phyloP scores from a whole-genome alignment of 257 asterid genomes.

The Petunia axillaris region DNA sequence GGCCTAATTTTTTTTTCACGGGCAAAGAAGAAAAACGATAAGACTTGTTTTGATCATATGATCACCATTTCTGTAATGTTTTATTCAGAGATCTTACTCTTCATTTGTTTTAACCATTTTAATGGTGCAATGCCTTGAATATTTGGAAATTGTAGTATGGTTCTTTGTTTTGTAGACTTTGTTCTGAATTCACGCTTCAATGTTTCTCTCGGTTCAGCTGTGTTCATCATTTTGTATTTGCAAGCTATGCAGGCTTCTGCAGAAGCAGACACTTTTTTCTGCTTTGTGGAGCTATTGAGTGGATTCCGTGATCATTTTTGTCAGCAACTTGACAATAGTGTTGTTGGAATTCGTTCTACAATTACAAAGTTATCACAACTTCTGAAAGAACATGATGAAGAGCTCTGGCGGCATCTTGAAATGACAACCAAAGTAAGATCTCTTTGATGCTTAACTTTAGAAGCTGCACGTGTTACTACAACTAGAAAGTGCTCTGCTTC shows the following conservation, averaged over 20 bases:
- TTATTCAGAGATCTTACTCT: neutral
- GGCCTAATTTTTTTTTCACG: too few species aligned
- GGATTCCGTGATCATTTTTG: slow-evolving; percentile 94
- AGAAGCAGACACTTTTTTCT: slow-evolving; percentile 95
- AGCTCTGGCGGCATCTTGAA: slow-evolving; percentile 99
- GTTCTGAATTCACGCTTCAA: slow-evolving; percentile 20
- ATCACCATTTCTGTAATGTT: neutral
- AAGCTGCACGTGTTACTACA: neutral
- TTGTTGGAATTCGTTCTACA: slow-evolving; percentile 93
- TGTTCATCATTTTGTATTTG: slow-evolving; percentile 36
- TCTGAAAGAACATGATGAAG: slow-evolving; percentile 96
- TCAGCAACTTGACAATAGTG: slow-evolving; percentile 97
- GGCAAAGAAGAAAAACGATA: neutral
- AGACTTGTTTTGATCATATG: slow-evolving; percentile 18
- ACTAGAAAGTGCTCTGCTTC: neutral
- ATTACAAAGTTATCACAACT: slow-evolving; percentile 80
- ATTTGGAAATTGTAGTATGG: neutral
- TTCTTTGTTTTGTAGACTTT: neutral
- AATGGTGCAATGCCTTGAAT: neutral
- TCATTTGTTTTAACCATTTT: neutral
- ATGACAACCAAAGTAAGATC: slow-evolving; percentile 76
- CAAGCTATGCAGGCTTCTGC: slow-evolving; percentile 69
- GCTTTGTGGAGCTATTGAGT: slow-evolving; percentile 92
- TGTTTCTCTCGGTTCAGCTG: slow-evolving; percentile 22
- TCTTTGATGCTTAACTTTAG: slow-evolving; percentile 6